These are phyloP conservation scores for Phytophthora europaea DNA, from an alignment of 352 stramenopile species.

Conservation along the genomic window DNA sequence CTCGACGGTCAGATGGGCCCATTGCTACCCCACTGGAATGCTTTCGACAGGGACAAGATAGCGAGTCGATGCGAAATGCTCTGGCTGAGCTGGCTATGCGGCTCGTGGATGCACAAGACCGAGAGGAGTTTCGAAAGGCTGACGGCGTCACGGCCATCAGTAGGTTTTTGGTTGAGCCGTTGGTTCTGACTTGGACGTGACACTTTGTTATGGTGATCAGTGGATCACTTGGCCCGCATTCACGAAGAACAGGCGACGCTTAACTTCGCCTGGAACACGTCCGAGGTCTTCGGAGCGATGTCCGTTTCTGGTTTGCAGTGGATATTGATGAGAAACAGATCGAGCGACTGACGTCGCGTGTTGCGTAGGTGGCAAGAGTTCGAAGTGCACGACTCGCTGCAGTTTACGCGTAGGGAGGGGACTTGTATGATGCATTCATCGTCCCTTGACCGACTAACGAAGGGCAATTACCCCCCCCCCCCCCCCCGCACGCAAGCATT, in stretches of 20 bases:
- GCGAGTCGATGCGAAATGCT: slow-evolving; percentile 45
- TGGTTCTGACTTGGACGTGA: not conserved
- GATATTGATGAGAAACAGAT: slow-evolving; percentile 24
- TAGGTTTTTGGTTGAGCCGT: slow-evolving; percentile 16
- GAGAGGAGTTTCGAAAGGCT: slow-evolving; percentile 58
- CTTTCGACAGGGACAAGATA: slow-evolving; percentile 47
- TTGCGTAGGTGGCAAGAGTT: slow-evolving; percentile 49
- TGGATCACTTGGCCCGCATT: slow-evolving; percentile 67
- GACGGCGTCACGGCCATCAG: slow-evolving; percentile 68
- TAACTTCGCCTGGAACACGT: slow-evolving; percentile 50
- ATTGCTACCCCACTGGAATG: slow-evolving; percentile 54
- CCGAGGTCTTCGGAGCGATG: slow-evolving; percentile 43
- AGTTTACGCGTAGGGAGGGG: slow-evolving; percentile 56
- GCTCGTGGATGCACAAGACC: slow-evolving; percentile 58
- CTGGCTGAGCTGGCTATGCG: slow-evolving; percentile 71
- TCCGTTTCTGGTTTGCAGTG: slow-evolving; percentile 32
- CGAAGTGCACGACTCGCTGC: slow-evolving; percentile 65
- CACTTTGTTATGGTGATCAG: slow-evolving; percentile 24
- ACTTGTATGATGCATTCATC: not conserved
- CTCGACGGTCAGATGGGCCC: slow-evolving; percentile 36
- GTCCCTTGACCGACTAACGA: not conserved
- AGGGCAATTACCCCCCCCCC: too few relatives aligned
- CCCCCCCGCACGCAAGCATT: too few relatives aligned
- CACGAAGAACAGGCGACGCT: slow-evolving; percentile 67
- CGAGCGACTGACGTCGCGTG: not conserved